These are phyloP conservation scores for Spongiforma sp. DNA, from an alignment of 1,284 basidiomycete species.

Conservation along the genomic window DNA sequence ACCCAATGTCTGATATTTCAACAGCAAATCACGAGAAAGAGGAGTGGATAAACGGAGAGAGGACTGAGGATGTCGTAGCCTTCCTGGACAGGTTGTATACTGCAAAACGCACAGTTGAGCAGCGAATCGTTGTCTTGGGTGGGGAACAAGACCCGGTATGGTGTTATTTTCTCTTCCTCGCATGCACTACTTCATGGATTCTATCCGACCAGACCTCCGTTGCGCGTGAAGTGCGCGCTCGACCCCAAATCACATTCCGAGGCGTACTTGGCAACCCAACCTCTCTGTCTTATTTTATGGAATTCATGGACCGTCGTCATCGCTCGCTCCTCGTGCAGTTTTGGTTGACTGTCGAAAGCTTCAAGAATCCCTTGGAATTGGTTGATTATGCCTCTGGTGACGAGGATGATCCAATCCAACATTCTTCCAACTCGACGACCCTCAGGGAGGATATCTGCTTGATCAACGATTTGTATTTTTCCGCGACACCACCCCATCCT, in stretches of 20 bases:
- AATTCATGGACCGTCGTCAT: constrained; percentile 93
- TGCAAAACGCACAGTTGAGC: constrained; percentile 86
- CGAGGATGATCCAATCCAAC: constrained; percentile 68
- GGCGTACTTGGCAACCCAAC: constrained; percentile 87
- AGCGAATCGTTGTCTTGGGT: constrained; percentile 82
- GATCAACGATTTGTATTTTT: constrained; percentile 88
- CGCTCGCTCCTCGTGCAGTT: constrained; percentile 92
- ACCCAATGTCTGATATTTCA: too few species aligned
- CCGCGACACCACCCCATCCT: constrained; percentile 59
- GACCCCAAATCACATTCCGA: constrained; percentile 59
- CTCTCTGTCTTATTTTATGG: constrained; percentile 95
- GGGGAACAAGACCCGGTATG: constrained; percentile 67
- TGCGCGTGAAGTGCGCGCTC: constrained; percentile 46
- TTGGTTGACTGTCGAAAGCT: constrained; percentile 96
- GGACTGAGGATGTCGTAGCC: constrained; percentile 82
- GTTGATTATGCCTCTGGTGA: constrained; percentile 74
- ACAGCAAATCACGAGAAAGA: constrained; percentile 82
- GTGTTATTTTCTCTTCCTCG: constrained; percentile 19
- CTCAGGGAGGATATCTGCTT: constrained; percentile 86
- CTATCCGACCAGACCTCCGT: constrained; percentile 37
- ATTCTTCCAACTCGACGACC: constrained; percentile 61
- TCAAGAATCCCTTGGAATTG: constrained; percentile 94
- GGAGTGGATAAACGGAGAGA: constrained; percentile 83
- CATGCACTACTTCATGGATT: constrained; percentile 7
- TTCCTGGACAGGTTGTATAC: constrained; percentile 89